These are phyloP conservation scores for Zygosaccharomyces rouxii DNA, from an alignment of 805 yeast species.

Conservation along the genomic window DNA sequence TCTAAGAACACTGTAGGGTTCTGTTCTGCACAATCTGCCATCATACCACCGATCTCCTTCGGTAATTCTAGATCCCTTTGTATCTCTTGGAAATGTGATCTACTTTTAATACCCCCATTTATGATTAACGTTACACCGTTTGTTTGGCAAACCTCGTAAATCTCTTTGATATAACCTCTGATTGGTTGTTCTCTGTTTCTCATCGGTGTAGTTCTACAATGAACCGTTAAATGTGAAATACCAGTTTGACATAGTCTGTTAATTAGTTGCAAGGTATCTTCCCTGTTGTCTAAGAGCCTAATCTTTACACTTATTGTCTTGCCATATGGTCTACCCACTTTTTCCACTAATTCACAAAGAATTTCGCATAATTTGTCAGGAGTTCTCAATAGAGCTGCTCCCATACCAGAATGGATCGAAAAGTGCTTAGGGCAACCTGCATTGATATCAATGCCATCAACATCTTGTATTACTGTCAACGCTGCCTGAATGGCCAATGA, in stretches of 20 bases:
- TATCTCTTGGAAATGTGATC: constrained; percentile 50
- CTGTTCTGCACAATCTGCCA: constrained; percentile 84
- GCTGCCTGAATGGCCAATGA: constrained; percentile 89
- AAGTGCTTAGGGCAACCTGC: constrained; percentile 98
- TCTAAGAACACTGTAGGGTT: constrained; percentile 72
- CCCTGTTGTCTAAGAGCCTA: constrained; percentile 62
- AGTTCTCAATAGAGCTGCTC: constrained; percentile 81
- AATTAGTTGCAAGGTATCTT: constrained; percentile 59
- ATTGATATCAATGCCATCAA: constrained; percentile 87
- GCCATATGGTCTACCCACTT: constrained; percentile 71
- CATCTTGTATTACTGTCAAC: constrained; percentile 71
- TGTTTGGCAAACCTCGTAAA: constrained; percentile 56
- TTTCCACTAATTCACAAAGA: constrained; percentile 58
- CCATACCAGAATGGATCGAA: constrained; percentile 94
- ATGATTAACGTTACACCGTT: constrained; percentile 68
- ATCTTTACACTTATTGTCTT: constrained; percentile 92
- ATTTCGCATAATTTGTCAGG: constrained; percentile 78
- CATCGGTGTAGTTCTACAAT: constrained; percentile 87
- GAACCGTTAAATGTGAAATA: constrained; percentile 78
- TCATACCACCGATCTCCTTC: constrained; percentile 80
- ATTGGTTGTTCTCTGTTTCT: constrained; percentile 80
- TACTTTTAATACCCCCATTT: constrained; percentile 68
- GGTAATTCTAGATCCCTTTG: constrained; percentile 45
- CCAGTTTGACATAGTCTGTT: constrained; percentile 66
- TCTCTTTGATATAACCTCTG: constrained; percentile 59